Evolutionary conservation across 2,329 filamentous ascomycete genomes (phyloP).

Genomic region (Calonectria pteridis): DNA sequence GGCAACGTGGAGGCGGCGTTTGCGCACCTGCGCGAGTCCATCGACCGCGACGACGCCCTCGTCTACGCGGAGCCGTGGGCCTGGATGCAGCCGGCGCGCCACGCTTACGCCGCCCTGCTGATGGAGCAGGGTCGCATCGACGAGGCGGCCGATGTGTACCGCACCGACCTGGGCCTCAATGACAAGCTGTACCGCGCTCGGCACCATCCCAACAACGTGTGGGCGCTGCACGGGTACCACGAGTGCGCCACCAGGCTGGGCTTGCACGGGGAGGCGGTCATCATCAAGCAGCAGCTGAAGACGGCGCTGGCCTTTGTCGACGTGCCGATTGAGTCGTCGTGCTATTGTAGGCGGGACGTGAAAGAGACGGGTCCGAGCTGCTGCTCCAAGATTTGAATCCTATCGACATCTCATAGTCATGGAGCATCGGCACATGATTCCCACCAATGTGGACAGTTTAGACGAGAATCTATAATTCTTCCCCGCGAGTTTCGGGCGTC

Average conservation of each 20-base stretch:
- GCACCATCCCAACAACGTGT: conserved; percentile 79
- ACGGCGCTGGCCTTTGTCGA: conserved; percentile 69
- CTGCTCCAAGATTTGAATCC: conserved; percentile 3
- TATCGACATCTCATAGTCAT: not conserved
- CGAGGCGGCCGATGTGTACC: conserved; percentile 67
- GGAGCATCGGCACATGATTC: not conserved
- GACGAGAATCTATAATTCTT: no score
- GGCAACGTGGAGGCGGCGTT: conserved; percentile 71
- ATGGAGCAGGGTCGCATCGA: conserved; percentile 71
- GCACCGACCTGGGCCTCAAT: conserved; percentile 70
- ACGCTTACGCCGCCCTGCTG: conserved; percentile 76
- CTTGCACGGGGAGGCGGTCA: conserved; percentile 52
- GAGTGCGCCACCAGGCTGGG: conserved; percentile 72
- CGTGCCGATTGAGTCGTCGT: conserved; percentile 60
- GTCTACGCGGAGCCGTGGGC: conserved; percentile 80
- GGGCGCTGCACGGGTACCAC: conserved; percentile 78
- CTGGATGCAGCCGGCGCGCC: conserved; percentile 80
- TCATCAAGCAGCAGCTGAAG: conserved; percentile 59
- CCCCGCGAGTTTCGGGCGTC: not conserved
- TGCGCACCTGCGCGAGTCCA: conserved; percentile 64
- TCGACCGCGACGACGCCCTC: conserved; percentile 70
- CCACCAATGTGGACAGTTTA: not conserved
- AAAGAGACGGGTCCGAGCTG: not conserved
- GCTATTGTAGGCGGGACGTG: conserved; percentile 40
- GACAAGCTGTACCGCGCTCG: conserved; percentile 70